A percentile compares a stretch with the other conserved stretches of the same genome.
Evolutionary conservation across 371 early-diverging fungal genomes (phyloP).

Genomic region (Smittium mucronatum): DNA sequence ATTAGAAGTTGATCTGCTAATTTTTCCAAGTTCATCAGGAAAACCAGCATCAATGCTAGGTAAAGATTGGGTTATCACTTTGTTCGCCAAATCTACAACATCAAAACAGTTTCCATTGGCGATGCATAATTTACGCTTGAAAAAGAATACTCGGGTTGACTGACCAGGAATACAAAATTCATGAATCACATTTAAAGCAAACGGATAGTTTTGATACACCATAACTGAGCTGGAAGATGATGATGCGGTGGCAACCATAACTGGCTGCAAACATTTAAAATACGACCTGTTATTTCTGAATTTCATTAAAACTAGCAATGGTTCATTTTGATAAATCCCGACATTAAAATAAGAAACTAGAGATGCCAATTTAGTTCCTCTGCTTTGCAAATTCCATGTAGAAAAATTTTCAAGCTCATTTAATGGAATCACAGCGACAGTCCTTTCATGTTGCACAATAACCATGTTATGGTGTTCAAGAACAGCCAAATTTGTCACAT

Average conservation of each 20-base stretch:
- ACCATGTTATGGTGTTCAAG: conserved; percentile 24
- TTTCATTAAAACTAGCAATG: conserved; percentile 30
- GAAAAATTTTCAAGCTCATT: conserved; percentile 23
- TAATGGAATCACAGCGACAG: conserved; percentile 25
- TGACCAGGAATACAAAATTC: conserved; percentile 26
- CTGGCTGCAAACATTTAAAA: conserved; percentile 33
- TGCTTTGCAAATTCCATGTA: conserved; percentile 11
- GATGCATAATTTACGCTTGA: conserved; percentile 30
- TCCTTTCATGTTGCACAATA: conserved; percentile 23
- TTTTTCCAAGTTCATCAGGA: conserved; percentile 40
- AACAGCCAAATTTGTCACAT: conserved; percentile 23
- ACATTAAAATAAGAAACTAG: conserved; percentile 29
- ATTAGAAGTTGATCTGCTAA: conserved; percentile 65
- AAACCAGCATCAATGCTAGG: not conserved
- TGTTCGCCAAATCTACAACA: conserved; percentile 8
- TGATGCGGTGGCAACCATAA: not conserved
- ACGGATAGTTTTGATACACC: conserved; percentile 22
- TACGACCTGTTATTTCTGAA: conserved; percentile 26
- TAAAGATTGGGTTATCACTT: conserved; percentile 5
- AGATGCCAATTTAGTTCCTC: conserved; percentile 28
- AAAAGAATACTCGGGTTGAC: conserved; percentile 23
- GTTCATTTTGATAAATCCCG: conserved; percentile 20
- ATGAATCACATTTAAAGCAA: conserved; percentile 20
- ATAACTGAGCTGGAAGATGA: not conserved
- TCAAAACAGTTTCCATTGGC: conserved; percentile 9